Base-by-base conservation (phyloP, 768 basidiomycete genomes). In the Tulasnella sp. region DNA sequence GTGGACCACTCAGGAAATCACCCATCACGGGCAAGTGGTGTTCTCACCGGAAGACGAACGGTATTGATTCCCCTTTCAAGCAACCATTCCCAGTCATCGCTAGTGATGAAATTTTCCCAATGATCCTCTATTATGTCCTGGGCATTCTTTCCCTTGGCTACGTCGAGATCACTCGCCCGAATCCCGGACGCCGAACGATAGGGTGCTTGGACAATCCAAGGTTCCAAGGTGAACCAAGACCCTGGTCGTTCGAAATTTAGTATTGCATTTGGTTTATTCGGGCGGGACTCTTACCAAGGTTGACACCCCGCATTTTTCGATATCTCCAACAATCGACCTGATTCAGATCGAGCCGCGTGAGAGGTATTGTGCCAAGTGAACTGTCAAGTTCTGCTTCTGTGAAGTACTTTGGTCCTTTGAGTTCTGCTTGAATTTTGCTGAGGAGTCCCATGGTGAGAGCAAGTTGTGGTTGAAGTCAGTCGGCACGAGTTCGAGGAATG, bases 21-120 rank as follows among this genome's bases (percentile, higher is more conserved):
- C 48, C 32, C 26, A 57, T 6, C 20, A 26, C 18, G 29, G 29
- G 29, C 80, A 73, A 83, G 20, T 20, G 29, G 11, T 13, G 23
- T 40, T 82, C 89, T 79, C 79, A 91, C 90, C 57, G 90, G 90
- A 76, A 91, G 85, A 80, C 90, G 85, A 81, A 91, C 90, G 61
- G 89, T 86, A 79, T 91, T 91, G 81, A 90, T 85, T 2, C 90
- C 90, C 74, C 82, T 84, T 44, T 85, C 83, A 1, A 86, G 85
- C 42, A 91, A 85, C 88, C 88, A 90, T 75, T 83, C 82, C 84
- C 88, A 90, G 82, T 91, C 90, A 0, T 86, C 82, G 82, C 95
- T 91, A 0, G 91, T 93, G 80, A 98, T 94, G 89, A 90, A 96
- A 0, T 84, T 85, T 80, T 85, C 85, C 85, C 85, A 86, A 80